Base-by-base conservation (phyloP, 1,284 basidiomycete species). In the Microstroma glucosiphilum region DNA sequence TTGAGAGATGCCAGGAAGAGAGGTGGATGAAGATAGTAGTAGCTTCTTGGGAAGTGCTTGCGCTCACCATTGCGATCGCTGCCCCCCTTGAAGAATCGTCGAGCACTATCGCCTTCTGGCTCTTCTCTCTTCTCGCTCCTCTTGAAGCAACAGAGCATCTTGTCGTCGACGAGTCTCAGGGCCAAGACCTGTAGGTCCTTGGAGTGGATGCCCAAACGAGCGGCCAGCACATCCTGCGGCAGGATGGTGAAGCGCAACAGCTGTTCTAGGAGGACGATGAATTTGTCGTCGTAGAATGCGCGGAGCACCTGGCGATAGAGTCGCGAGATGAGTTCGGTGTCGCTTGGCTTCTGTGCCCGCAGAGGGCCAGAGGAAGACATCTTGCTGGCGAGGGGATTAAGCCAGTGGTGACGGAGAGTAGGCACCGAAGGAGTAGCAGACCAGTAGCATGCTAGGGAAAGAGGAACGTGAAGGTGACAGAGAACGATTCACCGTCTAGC, bases 1-100 rank as follows among this genome's bases (percentile, higher is more conserved):
- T 97, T 96, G 77, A 94, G 90, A 56, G 97, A 92, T 79, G 98
- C 92, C 81, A 91, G 91, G 76, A 96, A 94, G 75, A 89, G 86
- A 71, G 91, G 88, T 80, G 92, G 94, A 82, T 98, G 89, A 77
- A 99, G 89, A 81, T 91, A 97, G 83, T 92, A 98, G 82, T 97
- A 99, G 19, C 69, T 69, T 62, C 40, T 54, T 57, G 13, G 21
- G 40, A 40, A 37, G 17, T 12, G 15, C 40, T 43, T 25, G 19
- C 68, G 61, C 17, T 66, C 66, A 9, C 65, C 63, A 60, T 62
- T 64, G 40, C 63, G 64, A 63, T 67, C 43, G 19, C 21, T 25
- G 51, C 51, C 51, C 41, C 64, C 57, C 9, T 37, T 37, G 30
- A 37, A 37, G 30, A 37, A 37, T 4, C 30, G 30, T 37, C 30